Base-by-base conservation (phyloP, 345 rosid genomes). In the Kernera saxatilis region DNA sequence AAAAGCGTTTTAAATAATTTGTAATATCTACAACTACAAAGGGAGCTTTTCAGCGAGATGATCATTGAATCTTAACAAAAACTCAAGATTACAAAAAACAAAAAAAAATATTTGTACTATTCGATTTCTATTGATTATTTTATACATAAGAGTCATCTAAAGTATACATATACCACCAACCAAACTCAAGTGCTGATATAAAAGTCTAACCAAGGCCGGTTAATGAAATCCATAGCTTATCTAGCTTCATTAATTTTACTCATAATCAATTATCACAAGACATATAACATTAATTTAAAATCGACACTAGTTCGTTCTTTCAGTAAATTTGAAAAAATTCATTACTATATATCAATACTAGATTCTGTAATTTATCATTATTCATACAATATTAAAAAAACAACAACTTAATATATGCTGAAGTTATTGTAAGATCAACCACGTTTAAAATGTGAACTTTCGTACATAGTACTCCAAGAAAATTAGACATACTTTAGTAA, bases 41-140 rank as follows among this genome's bases (percentile, higher is more conserved):
- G 58, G 21, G 43, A 21, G 55, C 69, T 52, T 61, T 61, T 49
- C 32, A 52, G 68, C 57, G 64, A 67, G 17, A 18, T 60, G 69
- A 69, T 75, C 74, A 69, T 69, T 75, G 74, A 61, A 61, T 43
- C 64, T 67, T 15, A 51, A 33, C 73, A 12, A 68, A 73, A 27
- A 67, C 22, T 41, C 60, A 5, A 51, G 30, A 57, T 50, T 53
- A 33, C 22, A 64, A 23, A 36, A 23, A 35, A 25, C 30, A 35
- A 70, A 43, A 40, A 3, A 45, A 19, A n/a, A 39, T 15, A 21
- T 3, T 46, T 66, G 72, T 67, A 67, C 54, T 50, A 59, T 29
- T 67, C 37, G 18, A 67, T 27, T 26, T 49, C n/a, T 48, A 21
- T 48, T 57, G 19, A 21, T 48, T 57, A 30, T 22, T 29, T 37